Evolutionary conservation across 306 rosid species (phyloP).

Genomic region (Luffa aegyptiaca): DNA sequence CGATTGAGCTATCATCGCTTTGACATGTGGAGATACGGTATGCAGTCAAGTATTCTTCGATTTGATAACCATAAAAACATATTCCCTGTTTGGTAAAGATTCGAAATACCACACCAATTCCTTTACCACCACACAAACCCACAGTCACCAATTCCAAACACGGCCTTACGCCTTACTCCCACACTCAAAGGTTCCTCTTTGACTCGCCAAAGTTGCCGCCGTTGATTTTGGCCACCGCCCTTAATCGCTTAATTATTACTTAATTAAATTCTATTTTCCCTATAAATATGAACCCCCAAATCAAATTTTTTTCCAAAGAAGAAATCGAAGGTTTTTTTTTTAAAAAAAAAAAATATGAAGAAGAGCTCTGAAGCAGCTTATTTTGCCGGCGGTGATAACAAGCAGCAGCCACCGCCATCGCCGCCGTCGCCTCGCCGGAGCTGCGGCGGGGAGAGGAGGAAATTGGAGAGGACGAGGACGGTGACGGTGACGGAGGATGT

Average conservation of each 20-base stretch:
- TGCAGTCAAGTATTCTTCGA: too few relatives aligned
- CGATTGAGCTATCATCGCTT: too few relatives aligned
- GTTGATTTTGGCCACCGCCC: not conserved
- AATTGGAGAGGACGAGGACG: slow-evolving; percentile 36
- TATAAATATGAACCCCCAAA: not conserved
- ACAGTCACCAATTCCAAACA: too few relatives aligned
- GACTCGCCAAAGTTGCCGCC: not conserved
- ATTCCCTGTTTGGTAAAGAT: not conserved
- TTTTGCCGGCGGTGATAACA: not conserved
- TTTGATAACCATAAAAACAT: too few relatives aligned
- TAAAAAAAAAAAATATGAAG: not conserved
- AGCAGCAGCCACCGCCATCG: not conserved
- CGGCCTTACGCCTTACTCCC: too few relatives aligned
- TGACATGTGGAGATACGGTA: too few relatives aligned
- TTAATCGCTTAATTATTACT: not conserved
- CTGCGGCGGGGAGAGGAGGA: slow-evolving; percentile 13
- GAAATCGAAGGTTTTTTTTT: not conserved
- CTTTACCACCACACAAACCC: too few relatives aligned
- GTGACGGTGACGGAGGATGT: slow-evolving; percentile 49
- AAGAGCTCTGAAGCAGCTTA: not conserved
- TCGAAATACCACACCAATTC: not conserved
- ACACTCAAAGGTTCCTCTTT: too few relatives aligned
- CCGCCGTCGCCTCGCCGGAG: not conserved
- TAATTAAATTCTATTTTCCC: not conserved
- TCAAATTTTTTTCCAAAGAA: not conserved